phyloP scores from a whole-genome alignment of 805 yeast species.

The Ogataea ramenticola region DNA sequence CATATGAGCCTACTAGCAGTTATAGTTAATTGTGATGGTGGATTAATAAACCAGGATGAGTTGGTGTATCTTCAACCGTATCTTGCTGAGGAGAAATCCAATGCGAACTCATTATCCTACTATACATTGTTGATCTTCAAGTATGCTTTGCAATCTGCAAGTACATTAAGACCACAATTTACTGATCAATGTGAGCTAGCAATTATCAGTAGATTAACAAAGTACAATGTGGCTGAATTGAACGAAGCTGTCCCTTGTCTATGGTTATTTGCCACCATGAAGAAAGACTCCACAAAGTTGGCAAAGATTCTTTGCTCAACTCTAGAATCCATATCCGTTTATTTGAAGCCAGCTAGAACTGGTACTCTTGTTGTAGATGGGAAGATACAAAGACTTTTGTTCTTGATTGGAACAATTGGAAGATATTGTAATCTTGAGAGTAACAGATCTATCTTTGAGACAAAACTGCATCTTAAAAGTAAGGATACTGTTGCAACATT shows the following conservation, averaged over 20 bases:
- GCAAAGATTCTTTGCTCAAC: slow-evolving; percentile 62
- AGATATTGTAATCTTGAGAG: slow-evolving; percentile 56
- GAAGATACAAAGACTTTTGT: slow-evolving; percentile 48
- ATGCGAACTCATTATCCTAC: slow-evolving; percentile 34
- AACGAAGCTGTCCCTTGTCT: slow-evolving; percentile 70
- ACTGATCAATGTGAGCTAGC: slow-evolving; percentile 41
- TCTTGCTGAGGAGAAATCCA: slow-evolving; percentile 39
- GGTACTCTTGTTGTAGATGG: slow-evolving; percentile 27
- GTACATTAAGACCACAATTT: slow-evolving; percentile 43
- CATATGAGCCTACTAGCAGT: slow-evolving; percentile 46
- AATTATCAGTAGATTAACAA: slow-evolving; percentile 51
- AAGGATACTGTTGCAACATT: slow-evolving; percentile 53
- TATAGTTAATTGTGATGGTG: slow-evolving; percentile 45
- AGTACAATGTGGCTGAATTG: slow-evolving; percentile 51
- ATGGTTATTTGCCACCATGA: slow-evolving; percentile 46
- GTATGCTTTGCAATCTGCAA: slow-evolving; percentile 35
- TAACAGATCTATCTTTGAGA: slow-evolving; percentile 31
- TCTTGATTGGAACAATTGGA: slow-evolving; percentile 65
- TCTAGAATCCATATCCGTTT: slow-evolving; percentile 42
- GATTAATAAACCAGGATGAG: slow-evolving; percentile 59
- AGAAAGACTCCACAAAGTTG: slow-evolving; percentile 39
- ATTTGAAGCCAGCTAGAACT: slow-evolving; percentile 20
- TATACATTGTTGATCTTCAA: slow-evolving; percentile 50
- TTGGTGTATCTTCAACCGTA: slow-evolving; percentile 59
- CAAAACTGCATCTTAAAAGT: slow-evolving; percentile 35